phyloP scores from a whole-genome alignment of 768 basidiomycete species.

The Auriscalpium orientale region DNA sequence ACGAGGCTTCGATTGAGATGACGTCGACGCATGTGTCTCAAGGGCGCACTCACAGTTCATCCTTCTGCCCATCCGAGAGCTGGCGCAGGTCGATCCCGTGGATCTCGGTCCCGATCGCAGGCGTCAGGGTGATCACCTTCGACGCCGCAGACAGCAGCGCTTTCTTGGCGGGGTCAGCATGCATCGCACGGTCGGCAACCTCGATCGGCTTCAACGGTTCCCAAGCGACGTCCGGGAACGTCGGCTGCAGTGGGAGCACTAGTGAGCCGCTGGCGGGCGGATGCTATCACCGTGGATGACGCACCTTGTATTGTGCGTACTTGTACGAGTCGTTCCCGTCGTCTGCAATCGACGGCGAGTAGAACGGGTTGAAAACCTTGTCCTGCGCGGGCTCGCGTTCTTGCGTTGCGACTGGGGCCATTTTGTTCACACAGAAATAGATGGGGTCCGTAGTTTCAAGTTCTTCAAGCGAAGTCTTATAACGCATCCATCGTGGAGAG shows the following conservation, averaged over 20 bases:
- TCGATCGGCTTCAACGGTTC: conserved; percentile 48
- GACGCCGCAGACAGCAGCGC: conserved; percentile 54
- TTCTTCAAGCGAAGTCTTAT: too few species aligned
- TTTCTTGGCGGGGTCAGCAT: conserved; percentile 64
- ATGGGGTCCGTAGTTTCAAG: neutral
- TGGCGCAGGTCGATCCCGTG: conserved; percentile 66
- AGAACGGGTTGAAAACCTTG: conserved; percentile 54
- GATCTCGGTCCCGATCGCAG: conserved; percentile 70
- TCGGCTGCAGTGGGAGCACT: conserved; percentile 36
- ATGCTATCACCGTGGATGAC: neutral
- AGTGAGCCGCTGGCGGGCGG: neutral
- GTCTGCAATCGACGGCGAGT: conserved; percentile 51
- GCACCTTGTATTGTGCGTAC: conserved; percentile 53
- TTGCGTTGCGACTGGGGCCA: conserved; percentile 1
- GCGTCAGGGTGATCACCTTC: conserved; percentile 63
- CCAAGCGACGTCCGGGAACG: conserved; percentile 58
- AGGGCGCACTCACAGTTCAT: conserved; percentile 54
- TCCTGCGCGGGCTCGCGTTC: neutral
- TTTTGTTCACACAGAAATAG: neutral
- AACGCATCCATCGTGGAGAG: neutral
- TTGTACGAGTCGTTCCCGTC: conserved; percentile 44
- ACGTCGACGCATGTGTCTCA: neutral
- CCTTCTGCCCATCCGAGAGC: conserved; percentile 60
- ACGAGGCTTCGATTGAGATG: neutral
- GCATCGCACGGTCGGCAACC: conserved; percentile 61